Conservation (phyloP, 345 rosid species). For the Eucalyptus erythrocorys region DNA sequence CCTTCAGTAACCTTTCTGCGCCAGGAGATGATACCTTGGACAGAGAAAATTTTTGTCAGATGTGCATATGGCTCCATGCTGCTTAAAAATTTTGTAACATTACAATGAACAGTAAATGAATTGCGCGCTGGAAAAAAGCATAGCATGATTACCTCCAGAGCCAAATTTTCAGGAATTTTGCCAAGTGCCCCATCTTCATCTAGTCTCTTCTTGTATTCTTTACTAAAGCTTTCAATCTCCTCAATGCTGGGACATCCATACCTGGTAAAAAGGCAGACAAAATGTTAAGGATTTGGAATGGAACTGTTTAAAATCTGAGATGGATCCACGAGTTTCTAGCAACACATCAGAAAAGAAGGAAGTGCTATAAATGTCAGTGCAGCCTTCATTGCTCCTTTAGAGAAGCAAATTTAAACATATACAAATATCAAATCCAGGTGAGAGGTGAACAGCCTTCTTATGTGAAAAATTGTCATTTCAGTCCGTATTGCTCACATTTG, state of each 20-base stretch:
- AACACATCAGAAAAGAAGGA: not conserved
- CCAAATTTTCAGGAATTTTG: conserved; percentile 65
- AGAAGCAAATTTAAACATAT: not conserved
- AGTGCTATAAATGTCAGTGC: not conserved
- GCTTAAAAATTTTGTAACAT: not conserved
- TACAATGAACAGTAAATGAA: not conserved
- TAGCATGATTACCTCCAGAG: conserved; percentile 52
- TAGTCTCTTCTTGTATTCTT: conserved; percentile 59
- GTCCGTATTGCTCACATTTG: not conserved
- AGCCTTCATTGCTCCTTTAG: not conserved
- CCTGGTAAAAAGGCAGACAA: conserved; percentile 13
- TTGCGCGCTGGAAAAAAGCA: not conserved
- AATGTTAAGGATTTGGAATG: not conserved
- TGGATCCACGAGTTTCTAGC: not conserved
- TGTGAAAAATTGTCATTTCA: not conserved
- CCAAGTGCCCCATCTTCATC: conserved; percentile 68
- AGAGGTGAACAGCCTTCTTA: not conserved
- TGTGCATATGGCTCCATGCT: not conserved
- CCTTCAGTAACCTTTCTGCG: conserved; percentile 70
- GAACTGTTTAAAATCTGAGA: not conserved
- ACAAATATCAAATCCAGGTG: not conserved
- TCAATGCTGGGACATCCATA: conserved; percentile 84
- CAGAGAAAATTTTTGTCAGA: not conserved
- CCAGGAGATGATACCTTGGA: conserved; percentile 86
- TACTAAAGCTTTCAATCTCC: conserved; percentile 63